These are phyloP conservation scores for Zymoseptoria passerinii DNA, from an alignment of 2,329 filamentous ascomycete genomes.

Conservation along the genomic window DNA sequence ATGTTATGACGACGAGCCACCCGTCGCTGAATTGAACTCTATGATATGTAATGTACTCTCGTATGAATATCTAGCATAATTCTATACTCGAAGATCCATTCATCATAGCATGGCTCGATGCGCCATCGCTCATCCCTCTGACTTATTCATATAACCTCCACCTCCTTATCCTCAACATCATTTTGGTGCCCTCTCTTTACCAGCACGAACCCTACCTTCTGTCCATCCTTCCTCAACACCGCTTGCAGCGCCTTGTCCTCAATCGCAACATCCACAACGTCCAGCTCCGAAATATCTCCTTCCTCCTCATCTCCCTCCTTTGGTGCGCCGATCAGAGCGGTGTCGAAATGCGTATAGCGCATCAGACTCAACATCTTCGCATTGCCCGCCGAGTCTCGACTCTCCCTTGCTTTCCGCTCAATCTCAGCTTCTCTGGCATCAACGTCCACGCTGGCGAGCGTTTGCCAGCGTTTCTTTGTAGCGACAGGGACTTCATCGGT, in stretches of 20 bases:
- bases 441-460: slow-evolving; percentile 26
- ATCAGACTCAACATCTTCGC: slow-evolving; percentile 45
- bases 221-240: slow-evolving; percentile 40
- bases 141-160: not conserved
- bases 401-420: slow-evolving; percentile 25
- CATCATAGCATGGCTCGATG: not conserved
- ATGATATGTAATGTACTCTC: no score
- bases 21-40: no score
- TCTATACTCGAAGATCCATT: not conserved
- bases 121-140: not conserved
- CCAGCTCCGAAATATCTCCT: slow-evolving; percentile 22
- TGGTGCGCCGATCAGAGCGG: slow-evolving; percentile 25
- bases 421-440: slow-evolving; percentile 30
- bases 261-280: slow-evolving; percentile 30
- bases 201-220: slow-evolving; percentile 43
- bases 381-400: slow-evolving; percentile 25
- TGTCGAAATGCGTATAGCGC: slow-evolving; percentile 48
- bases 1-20: no score
- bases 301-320: slow-evolving; percentile 26
- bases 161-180: not conserved
- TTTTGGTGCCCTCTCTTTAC: slow-evolving; percentile 33
- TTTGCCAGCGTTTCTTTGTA: slow-evolving; percentile 19
- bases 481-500: slow-evolving; percentile 19
- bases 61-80: not conserved
- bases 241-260: slow-evolving; percentile 45